Conservation (phyloP, 495 filamentous ascomycete genomes). For the Evansstolkia leycettana region DNA sequence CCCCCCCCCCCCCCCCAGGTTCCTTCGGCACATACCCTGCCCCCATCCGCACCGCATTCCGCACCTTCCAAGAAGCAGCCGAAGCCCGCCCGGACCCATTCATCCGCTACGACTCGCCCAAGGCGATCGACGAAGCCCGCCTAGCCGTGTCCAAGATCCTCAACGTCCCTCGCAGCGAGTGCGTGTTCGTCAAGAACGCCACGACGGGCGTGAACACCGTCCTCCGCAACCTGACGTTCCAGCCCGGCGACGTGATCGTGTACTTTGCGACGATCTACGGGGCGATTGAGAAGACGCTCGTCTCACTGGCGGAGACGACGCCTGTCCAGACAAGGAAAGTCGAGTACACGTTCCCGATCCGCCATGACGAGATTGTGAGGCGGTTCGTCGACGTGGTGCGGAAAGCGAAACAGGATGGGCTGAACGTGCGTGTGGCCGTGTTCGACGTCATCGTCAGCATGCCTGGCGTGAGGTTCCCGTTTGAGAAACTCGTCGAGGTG, state of each 20-base stretch:
- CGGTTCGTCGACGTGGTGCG: slow-evolving; percentile 38
- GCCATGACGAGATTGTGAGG: slow-evolving; percentile 43
- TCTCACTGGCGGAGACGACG: slow-evolving; percentile 52
- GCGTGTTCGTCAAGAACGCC: slow-evolving; percentile 73
- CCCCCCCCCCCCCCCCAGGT: slow-evolving; percentile 27
- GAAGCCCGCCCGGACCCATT: slow-evolving; percentile 64
- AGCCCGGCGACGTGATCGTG: slow-evolving; percentile 48
- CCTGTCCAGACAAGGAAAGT: slow-evolving; percentile 28
- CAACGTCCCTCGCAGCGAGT: slow-evolving; percentile 44
- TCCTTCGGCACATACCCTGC: slow-evolving; percentile 70
- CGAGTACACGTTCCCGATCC: slow-evolving; percentile 42
- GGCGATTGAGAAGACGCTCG: slow-evolving; percentile 56
- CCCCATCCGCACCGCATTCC: slow-evolving; percentile 43
- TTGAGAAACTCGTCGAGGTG: slow-evolving; percentile 47
- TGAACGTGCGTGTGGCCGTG: slow-evolving; percentile 47
- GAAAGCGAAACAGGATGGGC: slow-evolving; percentile 25
- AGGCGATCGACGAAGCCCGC: slow-evolving; percentile 51
- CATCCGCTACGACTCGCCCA: slow-evolving; percentile 48
- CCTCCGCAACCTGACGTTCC: slow-evolving; percentile 54
- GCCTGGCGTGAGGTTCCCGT: slow-evolving; percentile 70
- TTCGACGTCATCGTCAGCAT: slow-evolving; percentile 67
- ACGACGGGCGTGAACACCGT: slow-evolving; percentile 73
- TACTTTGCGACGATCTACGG: slow-evolving; percentile 68
- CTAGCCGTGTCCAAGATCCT: slow-evolving; percentile 50
- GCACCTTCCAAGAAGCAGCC: slow-evolving; percentile 40